phyloP scores from a whole-genome alignment of 78 protist species.

The Emiliania huxleyi region DNA sequence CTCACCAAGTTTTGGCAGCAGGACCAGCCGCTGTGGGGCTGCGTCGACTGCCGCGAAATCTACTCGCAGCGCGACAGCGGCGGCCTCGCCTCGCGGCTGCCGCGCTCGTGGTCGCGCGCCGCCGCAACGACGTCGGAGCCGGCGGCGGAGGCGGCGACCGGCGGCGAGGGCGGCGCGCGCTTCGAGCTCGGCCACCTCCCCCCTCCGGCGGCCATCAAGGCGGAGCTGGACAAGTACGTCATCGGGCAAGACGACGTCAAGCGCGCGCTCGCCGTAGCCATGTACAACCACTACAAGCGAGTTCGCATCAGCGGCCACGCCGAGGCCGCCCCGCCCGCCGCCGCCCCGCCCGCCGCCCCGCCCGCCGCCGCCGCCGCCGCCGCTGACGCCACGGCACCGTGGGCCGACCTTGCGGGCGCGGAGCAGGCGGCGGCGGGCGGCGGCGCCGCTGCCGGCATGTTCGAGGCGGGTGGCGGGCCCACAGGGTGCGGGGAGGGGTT shows the following conservation, averaged over 20 bases:
- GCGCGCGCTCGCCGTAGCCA: constrained; percentile 28
- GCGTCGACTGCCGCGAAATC: constrained; percentile 20
- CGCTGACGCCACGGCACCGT: neutral
- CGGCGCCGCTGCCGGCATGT: neutral
- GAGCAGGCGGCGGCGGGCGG: neutral
- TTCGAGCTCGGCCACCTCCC: neutral
- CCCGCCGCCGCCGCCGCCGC: neutral
- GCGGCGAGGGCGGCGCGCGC: neutral
- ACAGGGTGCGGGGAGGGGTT: neutral
- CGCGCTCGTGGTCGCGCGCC: constrained; percentile 1
- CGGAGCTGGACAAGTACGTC: constrained; percentile 2
- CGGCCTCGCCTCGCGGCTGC: neutral
- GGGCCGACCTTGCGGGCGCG: neutral
- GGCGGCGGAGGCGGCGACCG: neutral
- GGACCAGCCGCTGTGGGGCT: constrained; percentile 24
- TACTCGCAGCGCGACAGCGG: neutral
- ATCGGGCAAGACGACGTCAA: neutral
- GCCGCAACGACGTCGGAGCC: neutral
- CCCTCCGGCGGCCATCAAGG: neutral
- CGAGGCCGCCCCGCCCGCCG: neutral
- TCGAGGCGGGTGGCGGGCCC: neutral
- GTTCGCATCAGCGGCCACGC: neutral
- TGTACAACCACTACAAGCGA: constrained; percentile 62
- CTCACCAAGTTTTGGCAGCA: constrained; percentile 5
- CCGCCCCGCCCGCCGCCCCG: neutral